Base-by-base conservation (phyloP, 129 eudicot species). In the Pulicaria dysenterica region DNA sequence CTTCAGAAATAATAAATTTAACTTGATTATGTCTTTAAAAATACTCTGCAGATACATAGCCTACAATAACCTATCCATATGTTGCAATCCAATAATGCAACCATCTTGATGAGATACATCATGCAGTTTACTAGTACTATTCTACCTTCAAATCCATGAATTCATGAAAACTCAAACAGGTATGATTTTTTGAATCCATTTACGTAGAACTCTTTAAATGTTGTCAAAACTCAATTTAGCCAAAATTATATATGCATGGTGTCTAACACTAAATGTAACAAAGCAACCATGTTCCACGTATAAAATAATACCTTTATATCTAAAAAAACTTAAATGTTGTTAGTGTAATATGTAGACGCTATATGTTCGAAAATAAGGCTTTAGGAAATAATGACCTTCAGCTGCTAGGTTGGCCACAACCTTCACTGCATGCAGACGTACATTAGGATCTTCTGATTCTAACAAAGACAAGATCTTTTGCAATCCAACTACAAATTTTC, bases 391-490 rank as follows among this genome's bases (percentile, higher is more conserved):
- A 64, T 74, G 70, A 95, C 99, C 99, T 95, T 95, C 99, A 75
- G 99, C 99, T 66, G 99, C 99, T 70, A 95, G 88, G 86, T 91
- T 95, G 66, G 99, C 99, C 74, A 95, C 99, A 68, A 95, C 96
- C 76, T 95, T 95, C 56, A 95, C 99, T 24, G 99, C 99, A 82
- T 95, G 99, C 80, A 95, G 80, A 64, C 97, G 96, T 24, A 91
- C 87, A 80, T 73, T 91, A 48, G 94, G 80, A 82, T 95, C 99
- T 69, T 95, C 91, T 0, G 99, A 91, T 81, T 95, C 99, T 65
- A 95, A 85, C 82, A 95, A 82, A 19, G 99, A 95, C 70, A 95
- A 76, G 73, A 95, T 95, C 88, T 89, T 95, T 50, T 91, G 97
- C 95, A 95, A 73, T 73, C 99, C 97, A 77, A 95, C 99, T 95